Conservation (phyloP, 2,329 filamentous ascomycete species). For the Albophoma yamanashiensis region DNA sequence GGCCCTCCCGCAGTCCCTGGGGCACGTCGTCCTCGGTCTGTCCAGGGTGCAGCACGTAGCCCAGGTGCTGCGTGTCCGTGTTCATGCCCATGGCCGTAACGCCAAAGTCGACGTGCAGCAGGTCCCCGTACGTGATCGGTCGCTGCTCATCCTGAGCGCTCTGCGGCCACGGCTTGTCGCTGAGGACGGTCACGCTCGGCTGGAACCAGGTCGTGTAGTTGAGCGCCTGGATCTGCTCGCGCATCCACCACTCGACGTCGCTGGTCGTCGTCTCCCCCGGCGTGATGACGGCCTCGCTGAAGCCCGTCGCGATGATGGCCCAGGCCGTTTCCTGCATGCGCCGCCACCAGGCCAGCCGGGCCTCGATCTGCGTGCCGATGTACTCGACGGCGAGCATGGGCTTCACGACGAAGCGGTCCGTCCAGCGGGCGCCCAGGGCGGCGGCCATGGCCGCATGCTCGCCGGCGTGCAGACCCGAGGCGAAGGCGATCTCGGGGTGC, state of each 20-base stretch:
- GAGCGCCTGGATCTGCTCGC: constrained; percentile 13
- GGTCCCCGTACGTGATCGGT: constrained; percentile 31
- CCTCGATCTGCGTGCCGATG: background rate
- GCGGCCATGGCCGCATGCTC: constrained; percentile 20
- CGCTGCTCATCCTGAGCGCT: constrained; percentile 8
- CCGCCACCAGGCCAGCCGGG: background rate
- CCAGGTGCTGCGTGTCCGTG: constrained; percentile 38
- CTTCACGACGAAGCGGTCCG: background rate
- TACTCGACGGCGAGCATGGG: background rate
- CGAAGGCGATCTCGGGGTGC: constrained; percentile 33
- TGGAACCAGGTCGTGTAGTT: constrained; percentile 45
- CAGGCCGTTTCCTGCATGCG: background rate
- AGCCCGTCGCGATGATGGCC: background rate
- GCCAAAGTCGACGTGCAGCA: constrained; percentile 39
- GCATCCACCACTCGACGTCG: background rate
- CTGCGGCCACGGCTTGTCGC: constrained; percentile 7
- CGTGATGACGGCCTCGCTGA: background rate
- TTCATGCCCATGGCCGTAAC: constrained; percentile 32
- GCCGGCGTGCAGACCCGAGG: constrained; percentile 35
- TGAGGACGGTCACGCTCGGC: constrained; percentile 31
- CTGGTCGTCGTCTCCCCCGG: background rate
- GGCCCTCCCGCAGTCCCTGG: constrained; percentile 28
- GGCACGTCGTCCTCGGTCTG: constrained; percentile 31
- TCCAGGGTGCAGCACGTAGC: constrained; percentile 33
- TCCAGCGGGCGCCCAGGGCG: background rate